A percentile compares a stretch with the other conserved stretches of the same genome.
These are phyloP conservation scores for Clavulina sp. DNA, from an alignment of 768 basidiomycete species.

Conservation along the genomic window DNA sequence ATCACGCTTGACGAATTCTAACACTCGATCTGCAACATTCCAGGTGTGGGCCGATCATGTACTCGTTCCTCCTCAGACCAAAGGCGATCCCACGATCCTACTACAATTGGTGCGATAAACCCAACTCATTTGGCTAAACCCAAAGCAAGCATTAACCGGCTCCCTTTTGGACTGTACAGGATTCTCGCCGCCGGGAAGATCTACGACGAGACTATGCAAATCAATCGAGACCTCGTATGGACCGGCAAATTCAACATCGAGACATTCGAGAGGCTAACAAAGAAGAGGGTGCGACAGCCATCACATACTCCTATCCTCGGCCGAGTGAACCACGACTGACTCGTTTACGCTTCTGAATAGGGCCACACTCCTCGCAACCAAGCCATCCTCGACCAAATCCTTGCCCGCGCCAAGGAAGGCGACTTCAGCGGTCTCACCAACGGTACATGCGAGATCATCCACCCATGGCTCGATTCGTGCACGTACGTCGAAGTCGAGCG, in stretches of 20 bases:
- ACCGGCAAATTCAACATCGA: slow-evolving; percentile 35
- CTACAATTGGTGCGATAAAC: slow-evolving; percentile 50
- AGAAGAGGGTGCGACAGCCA: background rate
- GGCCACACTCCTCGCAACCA: background rate
- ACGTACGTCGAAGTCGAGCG: slow-evolving; percentile 42
- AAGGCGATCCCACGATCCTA: slow-evolving; percentile 76
- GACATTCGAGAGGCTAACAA: slow-evolving; percentile 29
- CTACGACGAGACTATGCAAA: slow-evolving; percentile 35
- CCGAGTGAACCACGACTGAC: background rate
- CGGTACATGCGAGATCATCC: slow-evolving; percentile 38
- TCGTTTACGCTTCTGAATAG: background rate
- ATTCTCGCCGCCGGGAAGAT: slow-evolving; percentile 52
- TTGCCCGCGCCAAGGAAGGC: background rate
- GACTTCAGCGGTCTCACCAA: background rate
- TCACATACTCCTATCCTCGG: background rate
- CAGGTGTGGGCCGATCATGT: slow-evolving; percentile 77
- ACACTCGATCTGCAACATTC: background rate
- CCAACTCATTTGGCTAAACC: no score
- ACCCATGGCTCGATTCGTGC: slow-evolving; percentile 56
- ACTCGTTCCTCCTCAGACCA: slow-evolving; percentile 56
- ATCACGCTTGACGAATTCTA: background rate
- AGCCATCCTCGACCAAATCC: background rate
- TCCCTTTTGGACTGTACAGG: slow-evolving; percentile 26
- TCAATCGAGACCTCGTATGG: slow-evolving; percentile 44
- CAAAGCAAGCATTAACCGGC: background rate